Evolutionary conservation across 441 rosid species (phyloP), one percentile per base, ranked within the genome.

Genomic region (Gossypium schwendimanii): DNA sequence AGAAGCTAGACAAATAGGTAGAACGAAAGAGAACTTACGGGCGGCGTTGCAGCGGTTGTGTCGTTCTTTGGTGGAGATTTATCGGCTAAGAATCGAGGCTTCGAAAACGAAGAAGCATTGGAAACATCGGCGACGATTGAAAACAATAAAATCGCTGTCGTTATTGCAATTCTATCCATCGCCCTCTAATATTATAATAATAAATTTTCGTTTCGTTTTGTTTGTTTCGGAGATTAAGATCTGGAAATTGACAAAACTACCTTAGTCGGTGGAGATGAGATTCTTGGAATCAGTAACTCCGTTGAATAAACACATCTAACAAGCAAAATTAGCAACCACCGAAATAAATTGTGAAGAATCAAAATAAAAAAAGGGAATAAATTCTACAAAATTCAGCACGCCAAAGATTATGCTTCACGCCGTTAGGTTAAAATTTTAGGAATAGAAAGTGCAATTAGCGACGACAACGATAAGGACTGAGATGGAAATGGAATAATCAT

Each of bases 111-210:
- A 0, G 84, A 75, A 65, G 87, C 89, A 70, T 72, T 47, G 75
- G 89, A 87, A 74, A 70, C 83, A 79, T 81, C 81, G 52, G 77
- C 64, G 61, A 79, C 63, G 53, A 84, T 31, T 50, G 85, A 63
- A 72, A 88, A 36, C 80, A 80, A 73, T 4, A 84, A 71, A 63
- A 87, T 3, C 74, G 82, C 74, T 23, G 82, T 77, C 11, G 71
- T 36, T 7, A 77, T 76, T 73, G 79, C 80, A 77, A 75, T 83
- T 82, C 76, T 79, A 39, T 62, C 88, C 97, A 90, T 89, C 12
- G 71, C 53, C 18, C 36, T 26, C 31, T 26, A 26, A 26, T 3
- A 26, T 26, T 45, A n/a, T 45, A 21, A 14, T 66, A 11, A 18
- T 9, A 36, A 20, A 20, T 14, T 20, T 39, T 31, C 1, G 36